Evolutionary conservation across 768 basidiomycete species (phyloP).

Genomic region (Boletus eberwhitei): DNA sequence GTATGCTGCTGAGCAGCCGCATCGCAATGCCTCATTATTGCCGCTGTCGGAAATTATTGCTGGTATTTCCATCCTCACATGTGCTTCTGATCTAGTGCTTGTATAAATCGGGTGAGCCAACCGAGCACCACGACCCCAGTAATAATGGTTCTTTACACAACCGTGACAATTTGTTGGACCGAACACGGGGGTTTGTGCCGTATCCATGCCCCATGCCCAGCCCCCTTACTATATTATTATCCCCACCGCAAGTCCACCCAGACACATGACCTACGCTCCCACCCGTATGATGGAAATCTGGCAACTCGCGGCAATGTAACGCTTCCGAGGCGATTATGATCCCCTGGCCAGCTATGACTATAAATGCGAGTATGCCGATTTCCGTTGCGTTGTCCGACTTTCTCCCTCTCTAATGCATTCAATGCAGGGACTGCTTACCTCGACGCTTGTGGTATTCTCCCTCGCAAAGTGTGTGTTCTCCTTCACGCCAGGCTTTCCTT

Average conservation of each 20-base stretch:
- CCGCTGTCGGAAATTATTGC: neutral
- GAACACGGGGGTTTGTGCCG: neutral
- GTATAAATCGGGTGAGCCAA: conserved; percentile 1
- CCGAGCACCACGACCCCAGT: neutral
- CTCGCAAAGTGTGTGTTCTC: conserved; percentile 26
- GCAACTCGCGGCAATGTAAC: conserved; percentile 6
- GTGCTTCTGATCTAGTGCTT: neutral
- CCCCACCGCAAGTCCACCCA: neutral
- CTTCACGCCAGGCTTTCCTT: conserved; percentile 60
- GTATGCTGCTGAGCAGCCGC: neutral
- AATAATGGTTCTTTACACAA: neutral
- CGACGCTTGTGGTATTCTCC: conserved; percentile 29
- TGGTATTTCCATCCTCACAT: neutral
- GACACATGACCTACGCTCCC: conserved; percentile 2
- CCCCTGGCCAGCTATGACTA: conserved; percentile 2
- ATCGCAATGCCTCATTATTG: neutral
- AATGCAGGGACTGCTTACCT: conserved; percentile 11
- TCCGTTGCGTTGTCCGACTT: conserved; percentile 19
- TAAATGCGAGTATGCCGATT: conserved; percentile 12
- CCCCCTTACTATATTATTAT: neutral
- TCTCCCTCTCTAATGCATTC: conserved; percentile 49
- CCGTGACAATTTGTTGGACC: neutral
- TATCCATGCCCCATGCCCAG: neutral
- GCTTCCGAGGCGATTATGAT: conserved; percentile 2
- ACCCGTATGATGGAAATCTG: neutral